Evolutionary conservation across 2,329 filamentous ascomycete genomes (phyloP).

Genomic region (Calcarisporium arbuscula): DNA sequence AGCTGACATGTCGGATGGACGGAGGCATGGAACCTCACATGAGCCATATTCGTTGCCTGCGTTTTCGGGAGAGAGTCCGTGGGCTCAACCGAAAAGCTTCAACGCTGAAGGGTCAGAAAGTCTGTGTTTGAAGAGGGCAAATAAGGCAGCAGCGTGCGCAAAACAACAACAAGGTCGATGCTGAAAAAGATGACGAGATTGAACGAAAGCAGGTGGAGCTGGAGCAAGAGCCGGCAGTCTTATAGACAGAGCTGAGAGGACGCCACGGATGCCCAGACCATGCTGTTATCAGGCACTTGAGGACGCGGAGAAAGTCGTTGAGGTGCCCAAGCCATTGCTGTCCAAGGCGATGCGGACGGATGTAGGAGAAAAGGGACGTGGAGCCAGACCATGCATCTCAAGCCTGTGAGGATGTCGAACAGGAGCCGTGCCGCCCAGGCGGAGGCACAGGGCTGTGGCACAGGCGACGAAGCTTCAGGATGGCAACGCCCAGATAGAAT

Average conservation of each 20-base stretch:
- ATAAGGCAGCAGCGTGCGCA: constrained; percentile 93
- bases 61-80: constrained; percentile 73
- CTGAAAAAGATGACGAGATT: constrained; percentile 60
- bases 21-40: too few species aligned
- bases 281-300: constrained; percentile 41
- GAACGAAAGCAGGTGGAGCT: constrained; percentile 51
- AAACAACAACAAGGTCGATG: constrained; percentile 84
- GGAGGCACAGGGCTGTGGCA: constrained; percentile 17
- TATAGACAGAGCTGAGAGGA: constrained; percentile 31
- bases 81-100: constrained; percentile 73
- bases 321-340: too few species aligned
- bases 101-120: constrained; percentile 78
- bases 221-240: constrained; percentile 33
- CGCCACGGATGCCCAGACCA: constrained; percentile 33
- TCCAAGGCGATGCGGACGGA: too few species aligned
- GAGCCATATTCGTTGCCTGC: constrained; percentile 66
- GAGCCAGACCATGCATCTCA: too few species aligned
- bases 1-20: constrained; percentile 58
- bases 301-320: too few species aligned
- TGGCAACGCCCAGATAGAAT: constrained; percentile 30
- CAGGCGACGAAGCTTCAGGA: constrained; percentile 21
- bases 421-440: constrained; percentile 18
- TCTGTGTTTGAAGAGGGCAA: constrained; percentile 80
- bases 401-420: constrained; percentile 32
- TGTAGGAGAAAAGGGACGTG: too few species aligned